A percentile compares a stretch with the other conserved stretches of the same genome.
Evolutionary conservation across 83 land plant genomes (phyloP).

Genomic region (Picea abies): DNA sequence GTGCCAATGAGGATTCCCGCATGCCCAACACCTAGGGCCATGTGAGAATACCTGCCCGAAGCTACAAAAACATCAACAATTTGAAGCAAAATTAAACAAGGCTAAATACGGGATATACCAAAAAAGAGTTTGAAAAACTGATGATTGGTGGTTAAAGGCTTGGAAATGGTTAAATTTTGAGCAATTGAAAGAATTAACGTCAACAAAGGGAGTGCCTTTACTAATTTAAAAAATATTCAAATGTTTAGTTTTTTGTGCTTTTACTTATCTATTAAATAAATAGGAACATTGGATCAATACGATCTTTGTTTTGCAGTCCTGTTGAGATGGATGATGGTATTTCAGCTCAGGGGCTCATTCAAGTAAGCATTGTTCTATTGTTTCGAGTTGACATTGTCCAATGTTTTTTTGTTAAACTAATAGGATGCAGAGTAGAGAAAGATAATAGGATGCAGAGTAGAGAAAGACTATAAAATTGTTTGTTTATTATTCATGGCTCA

Average conservation of each 20-base stretch:
- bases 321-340: conserved; percentile 73
- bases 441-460: neutral
- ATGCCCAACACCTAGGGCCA: too few species aligned
- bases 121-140: too few species aligned
- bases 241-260: too few species aligned
- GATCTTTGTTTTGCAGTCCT: conserved; percentile 52
- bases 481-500: neutral
- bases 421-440: neutral
- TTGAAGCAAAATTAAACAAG: too few species aligned
- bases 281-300: neutral
- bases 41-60: too few species aligned
- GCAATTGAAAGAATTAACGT: neutral
- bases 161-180: neutral
- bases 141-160: too few species aligned
- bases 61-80: too few species aligned
- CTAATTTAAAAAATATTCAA: neutral
- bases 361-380: conserved; percentile 38
- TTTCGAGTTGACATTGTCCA: neutral
- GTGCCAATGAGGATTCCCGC: too few species aligned
- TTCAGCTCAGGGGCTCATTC: conserved; percentile 64
- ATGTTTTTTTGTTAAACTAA: conserved; percentile 1
- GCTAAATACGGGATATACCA: too few species aligned
- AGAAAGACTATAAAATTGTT: neutral
- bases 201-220: neutral
- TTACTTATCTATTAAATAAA: neutral